These are phyloP conservation scores for Leccinellum luteum DNA, from an alignment of 768 basidiomycete genomes.

Conservation along the genomic window DNA sequence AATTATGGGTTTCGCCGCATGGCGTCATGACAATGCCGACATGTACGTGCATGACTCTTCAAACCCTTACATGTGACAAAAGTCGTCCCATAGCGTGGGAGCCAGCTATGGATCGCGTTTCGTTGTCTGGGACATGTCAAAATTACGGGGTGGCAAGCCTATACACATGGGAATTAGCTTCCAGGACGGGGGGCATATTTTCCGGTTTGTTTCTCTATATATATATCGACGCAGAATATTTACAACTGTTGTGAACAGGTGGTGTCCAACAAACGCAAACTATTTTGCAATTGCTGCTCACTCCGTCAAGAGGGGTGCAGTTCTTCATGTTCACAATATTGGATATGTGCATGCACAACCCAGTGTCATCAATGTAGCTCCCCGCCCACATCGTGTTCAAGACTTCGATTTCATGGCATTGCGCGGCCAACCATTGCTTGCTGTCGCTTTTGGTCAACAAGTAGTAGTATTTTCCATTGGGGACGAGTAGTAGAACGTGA, in stretches of 20 bases:
- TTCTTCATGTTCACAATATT: constrained; percentile 67
- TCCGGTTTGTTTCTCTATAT: constrained; percentile 46
- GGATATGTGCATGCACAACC: constrained; percentile 65
- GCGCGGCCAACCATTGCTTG: constrained; percentile 62
- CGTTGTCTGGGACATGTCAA: constrained; percentile 73
- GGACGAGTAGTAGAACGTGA: constrained; percentile 42
- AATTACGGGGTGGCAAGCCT: constrained; percentile 73
- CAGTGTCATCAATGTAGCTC: constrained; percentile 52
- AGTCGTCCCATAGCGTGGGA: constrained; percentile 52
- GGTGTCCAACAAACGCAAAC: constrained; percentile 74
- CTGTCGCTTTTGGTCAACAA: constrained; percentile 59
- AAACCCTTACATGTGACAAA: background rate
- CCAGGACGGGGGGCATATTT: constrained; percentile 62
- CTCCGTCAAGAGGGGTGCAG: constrained; percentile 57
- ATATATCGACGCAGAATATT: background rate
- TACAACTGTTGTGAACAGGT: constrained; percentile 41
- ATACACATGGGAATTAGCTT: constrained; percentile 59
- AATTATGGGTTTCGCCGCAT: constrained; percentile 61
- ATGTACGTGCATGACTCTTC: constrained; percentile 50
- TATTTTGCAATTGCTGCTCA: constrained; percentile 75
- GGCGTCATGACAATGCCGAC: constrained; percentile 67
- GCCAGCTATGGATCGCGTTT: constrained; percentile 71
- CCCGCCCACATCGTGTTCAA: constrained; percentile 61
- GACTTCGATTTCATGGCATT: constrained; percentile 76
- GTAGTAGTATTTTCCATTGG: constrained; percentile 64